A percentile compares a stretch with the other conserved stretches of the same genome.
Conservation (phyloP, 2,329 filamentous ascomycete genomes). For the Colletotrichum paranaense region DNA sequence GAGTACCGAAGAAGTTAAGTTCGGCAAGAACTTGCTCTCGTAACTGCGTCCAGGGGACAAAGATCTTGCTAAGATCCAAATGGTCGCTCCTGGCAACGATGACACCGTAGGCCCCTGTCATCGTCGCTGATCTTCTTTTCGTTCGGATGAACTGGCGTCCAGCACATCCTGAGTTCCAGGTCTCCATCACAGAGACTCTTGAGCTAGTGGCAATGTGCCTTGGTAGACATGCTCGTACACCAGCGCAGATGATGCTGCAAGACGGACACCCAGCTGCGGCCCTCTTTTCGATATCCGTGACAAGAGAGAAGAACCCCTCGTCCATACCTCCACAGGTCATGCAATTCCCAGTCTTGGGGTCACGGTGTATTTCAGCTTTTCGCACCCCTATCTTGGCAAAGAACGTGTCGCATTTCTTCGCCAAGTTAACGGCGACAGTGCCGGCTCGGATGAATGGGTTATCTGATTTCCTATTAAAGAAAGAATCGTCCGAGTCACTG, state of each 20-base stretch:
- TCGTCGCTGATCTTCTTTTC: not conserved
- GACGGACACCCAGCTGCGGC: not conserved
- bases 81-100: not conserved
- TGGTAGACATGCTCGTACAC: not conserved
- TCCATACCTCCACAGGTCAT: not conserved
- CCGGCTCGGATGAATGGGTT: no score
- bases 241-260: not conserved
- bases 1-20: not conserved
- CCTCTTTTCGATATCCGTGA: not conserved
- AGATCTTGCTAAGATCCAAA: not conserved
- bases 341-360: not conserved
- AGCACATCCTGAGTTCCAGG: not conserved
- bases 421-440: no score
- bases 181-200: not conserved
- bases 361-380: no score
- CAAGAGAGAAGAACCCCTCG: not conserved
- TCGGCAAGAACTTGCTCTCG: not conserved
- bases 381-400: no score
- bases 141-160: not conserved
- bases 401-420: no score
- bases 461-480: not conserved
- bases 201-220: not conserved
- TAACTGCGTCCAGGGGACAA: not conserved
- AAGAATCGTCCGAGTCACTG: not conserved
- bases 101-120: not conserved